These are phyloP conservation scores for Colletotrichum liriopes DNA, from an alignment of 2,329 filamentous ascomycete species.

Conservation along the genomic window DNA sequence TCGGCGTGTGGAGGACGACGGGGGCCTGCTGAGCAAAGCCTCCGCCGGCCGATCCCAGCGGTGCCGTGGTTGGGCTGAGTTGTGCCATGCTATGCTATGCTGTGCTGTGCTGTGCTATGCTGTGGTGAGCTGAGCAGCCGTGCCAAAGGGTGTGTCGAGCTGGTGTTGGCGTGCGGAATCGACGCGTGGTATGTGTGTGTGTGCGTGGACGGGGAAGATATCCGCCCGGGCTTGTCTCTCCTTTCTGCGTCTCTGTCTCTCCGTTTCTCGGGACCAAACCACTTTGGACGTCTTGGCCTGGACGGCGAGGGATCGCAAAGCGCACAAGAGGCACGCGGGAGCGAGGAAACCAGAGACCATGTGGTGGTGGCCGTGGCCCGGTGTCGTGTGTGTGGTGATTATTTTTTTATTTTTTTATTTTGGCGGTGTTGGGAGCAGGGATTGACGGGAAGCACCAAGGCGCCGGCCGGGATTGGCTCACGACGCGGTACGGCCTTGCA, in stretches of 20 bases:
- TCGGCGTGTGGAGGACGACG: slow-evolving; percentile 11
- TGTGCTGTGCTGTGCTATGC: neutral
- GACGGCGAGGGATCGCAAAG: neutral
- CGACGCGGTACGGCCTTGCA: slow-evolving; percentile 29
- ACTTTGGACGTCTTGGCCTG: slow-evolving; percentile 9
- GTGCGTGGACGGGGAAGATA: slow-evolving; percentile 13
- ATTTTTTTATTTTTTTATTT: neutral
- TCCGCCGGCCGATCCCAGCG: neutral
- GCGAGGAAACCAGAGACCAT: neutral
- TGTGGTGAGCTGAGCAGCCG: slow-evolving; percentile 2
- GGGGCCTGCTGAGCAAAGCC: slow-evolving; percentile 9
- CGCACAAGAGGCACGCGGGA: slow-evolving; percentile 13
- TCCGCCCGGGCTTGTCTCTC: slow-evolving; percentile 2
- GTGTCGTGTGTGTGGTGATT: slow-evolving; percentile 18
- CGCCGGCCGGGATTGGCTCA: slow-evolving; percentile 28
- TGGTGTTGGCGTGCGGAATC: neutral
- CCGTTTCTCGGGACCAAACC: slow-evolving; percentile 4
- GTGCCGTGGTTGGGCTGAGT: neutral
- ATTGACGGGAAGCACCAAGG: slow-evolving; percentile 24
- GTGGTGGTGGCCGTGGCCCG: neutral
- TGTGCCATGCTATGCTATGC: neutral
- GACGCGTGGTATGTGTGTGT: neutral
- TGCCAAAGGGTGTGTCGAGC: neutral
- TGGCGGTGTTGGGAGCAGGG: slow-evolving; percentile 28
- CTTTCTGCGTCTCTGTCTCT: neutral